Evolutionary conservation across 768 basidiomycete species (phyloP), one percentile per base, ranked within the genome.

Genomic region (Naganishia randhawae): DNA sequence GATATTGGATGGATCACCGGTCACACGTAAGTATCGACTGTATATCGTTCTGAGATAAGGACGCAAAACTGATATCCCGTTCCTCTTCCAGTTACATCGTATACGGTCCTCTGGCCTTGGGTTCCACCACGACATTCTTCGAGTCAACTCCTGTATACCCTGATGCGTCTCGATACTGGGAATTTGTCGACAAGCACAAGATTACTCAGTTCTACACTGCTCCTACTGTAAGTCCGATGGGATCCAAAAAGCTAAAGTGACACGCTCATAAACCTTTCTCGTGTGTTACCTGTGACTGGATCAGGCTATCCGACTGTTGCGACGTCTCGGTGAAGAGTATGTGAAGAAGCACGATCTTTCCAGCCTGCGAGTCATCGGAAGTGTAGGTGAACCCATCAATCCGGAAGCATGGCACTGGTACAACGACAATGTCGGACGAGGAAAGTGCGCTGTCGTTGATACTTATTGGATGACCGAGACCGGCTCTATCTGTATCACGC

Each of bases 321-420:
- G 89, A 71, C 83, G 88, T 41, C 86, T 95, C 41, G 95, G 95
- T 54, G 85, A 87, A 66, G 87, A 92, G 52, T 91, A 94, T 77
- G 91, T 92, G 66, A 84, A 90, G 76, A 82, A 85, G 11, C 84
- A 92, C 81, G 92, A 96, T 77, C 84, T 99, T 54, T 86, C 84
- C 75, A 85, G 85, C 17, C 81, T 99, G 67, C 87, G 96, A 67
- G 89, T 96, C 8, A 83, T 99, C 42, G 95, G 96, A 27, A 88
- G 85, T 68, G 96, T 98, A 51, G 96, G 95, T 65, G 96, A 99
- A 82, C 96, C 96, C 0, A 98, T 99, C 83, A 97, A 97, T 81
- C 93, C 94, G 31, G 95, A 97, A 80, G 95, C 95, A 13, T 97
- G 96, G 95, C 86, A 94, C 74, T 98, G 95, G 95, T 96, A 94